A percentile compares a stretch with the other conserved stretches of the same genome.
Conservation (phyloP, 495 filamentous ascomycete genomes). For the Venustampulla echinocandica region DNA sequence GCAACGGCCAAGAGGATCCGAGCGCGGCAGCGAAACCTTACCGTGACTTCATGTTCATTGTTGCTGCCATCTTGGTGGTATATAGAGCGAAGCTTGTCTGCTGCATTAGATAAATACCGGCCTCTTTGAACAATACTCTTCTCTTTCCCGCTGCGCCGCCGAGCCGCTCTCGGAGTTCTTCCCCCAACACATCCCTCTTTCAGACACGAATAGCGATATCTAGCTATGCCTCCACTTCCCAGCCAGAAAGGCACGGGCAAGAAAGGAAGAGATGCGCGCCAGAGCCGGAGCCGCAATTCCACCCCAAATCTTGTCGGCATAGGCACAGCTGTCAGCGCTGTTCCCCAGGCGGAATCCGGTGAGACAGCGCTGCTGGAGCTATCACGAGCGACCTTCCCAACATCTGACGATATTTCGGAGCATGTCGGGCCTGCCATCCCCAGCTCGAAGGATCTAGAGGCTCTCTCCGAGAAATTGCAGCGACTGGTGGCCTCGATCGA, state of each 20-base stretch:
- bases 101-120: no score
- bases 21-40: no score
- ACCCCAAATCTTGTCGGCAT: conserved; percentile 61
- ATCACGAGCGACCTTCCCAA: conserved; percentile 38
- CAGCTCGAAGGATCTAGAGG: conserved; percentile 63
- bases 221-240: conserved; percentile 40
- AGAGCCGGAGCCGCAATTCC: conserved; percentile 76
- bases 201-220: no score
- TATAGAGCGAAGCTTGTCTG: no score
- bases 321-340: conserved; percentile 39
- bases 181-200: no score
- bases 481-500: conserved; percentile 58
- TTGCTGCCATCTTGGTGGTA: no score
- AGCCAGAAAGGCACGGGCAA: conserved; percentile 71
- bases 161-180: no score
- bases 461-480: conserved; percentile 57
- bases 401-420: conserved; percentile 63
- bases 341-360: conserved; percentile 44
- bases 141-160: no score
- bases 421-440: conserved; percentile 57
- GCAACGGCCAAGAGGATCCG: no score
- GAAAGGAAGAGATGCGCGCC: conserved; percentile 57
- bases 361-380: conserved; percentile 60
- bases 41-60: no score
- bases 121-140: no score